Evolutionary conservation across 768 basidiomycete genomes (phyloP).

Genomic region (Suillus bovinus): DNA sequence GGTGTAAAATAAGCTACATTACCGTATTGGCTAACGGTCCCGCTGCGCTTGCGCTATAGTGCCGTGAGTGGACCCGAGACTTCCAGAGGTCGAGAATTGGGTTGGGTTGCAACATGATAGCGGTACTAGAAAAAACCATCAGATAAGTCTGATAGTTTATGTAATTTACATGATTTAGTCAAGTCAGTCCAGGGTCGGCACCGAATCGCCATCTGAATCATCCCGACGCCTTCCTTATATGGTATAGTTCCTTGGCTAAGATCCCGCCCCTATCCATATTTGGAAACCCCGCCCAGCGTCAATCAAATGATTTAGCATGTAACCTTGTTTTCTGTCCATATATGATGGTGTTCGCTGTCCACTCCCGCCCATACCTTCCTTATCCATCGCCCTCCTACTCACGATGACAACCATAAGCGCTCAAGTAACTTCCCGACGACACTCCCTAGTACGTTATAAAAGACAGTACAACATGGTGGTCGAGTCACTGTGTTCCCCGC

Average conservation of each 20-base stretch:
- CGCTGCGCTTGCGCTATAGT: background rate
- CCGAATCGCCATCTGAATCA: conserved; percentile 19
- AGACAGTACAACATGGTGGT: conserved; percentile 17
- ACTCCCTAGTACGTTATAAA: conserved; percentile 25
- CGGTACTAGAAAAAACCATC: conserved; percentile 41
- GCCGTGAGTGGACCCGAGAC: conserved; percentile 84
- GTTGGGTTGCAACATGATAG: conserved; percentile 63
- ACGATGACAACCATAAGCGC: conserved; percentile 6
- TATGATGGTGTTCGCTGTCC: conserved; percentile 23
- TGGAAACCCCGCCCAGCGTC: conserved; percentile 19
- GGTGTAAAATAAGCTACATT: conserved; percentile 57
- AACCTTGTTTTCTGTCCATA: conserved; percentile 16
- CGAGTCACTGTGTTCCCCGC: conserved; percentile 20
- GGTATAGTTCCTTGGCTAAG: conserved; percentile 18
- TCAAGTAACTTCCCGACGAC: conserved; percentile 25
- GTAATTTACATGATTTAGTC: too few relatives aligned
- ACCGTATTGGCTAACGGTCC: conserved; percentile 55
- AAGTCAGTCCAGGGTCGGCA: too few relatives aligned
- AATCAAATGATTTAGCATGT: conserved; percentile 11
- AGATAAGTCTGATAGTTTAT: too few relatives aligned
- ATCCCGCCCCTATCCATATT: conserved; percentile 18
- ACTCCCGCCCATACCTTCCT: conserved; percentile 23
- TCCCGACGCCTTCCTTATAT: conserved; percentile 23
- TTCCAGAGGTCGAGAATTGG: conserved; percentile 86
- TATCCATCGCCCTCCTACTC: conserved; percentile 14